Evolutionary conservation across 2,329 filamentous ascomycete genomes (phyloP).

Genomic region (Bipolaris zeicola): DNA sequence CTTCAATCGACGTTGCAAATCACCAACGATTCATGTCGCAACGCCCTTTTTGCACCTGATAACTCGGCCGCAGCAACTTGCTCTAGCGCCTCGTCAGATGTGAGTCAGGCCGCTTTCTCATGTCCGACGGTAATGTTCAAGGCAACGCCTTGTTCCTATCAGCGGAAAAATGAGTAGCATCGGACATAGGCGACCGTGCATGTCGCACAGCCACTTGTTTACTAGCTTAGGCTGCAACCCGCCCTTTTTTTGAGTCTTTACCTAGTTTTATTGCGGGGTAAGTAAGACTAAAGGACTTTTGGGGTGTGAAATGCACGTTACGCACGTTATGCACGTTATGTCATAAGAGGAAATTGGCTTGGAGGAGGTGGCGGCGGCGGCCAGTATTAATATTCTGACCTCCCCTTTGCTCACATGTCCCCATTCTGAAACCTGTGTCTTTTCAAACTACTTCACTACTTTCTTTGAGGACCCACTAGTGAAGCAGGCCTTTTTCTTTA

Average conservation of each 20-base stretch:
- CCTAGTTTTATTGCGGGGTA: not conserved
- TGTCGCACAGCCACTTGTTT: slow-evolving; percentile 1
- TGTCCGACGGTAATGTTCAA: not conserved
- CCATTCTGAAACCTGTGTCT: not conserved
- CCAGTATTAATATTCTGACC: not conserved
- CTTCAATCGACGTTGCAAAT: not conserved
- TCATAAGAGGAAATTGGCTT: too few species aligned
- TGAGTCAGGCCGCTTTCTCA: not conserved
- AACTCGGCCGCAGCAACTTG: too few species aligned
- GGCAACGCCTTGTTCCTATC: not conserved
- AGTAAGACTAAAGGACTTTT: not conserved
- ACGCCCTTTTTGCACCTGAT: not conserved
- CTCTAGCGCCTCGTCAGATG: not conserved
- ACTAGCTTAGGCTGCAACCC: slow-evolving; percentile 5
- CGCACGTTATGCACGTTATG: not conserved
- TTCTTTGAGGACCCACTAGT: not conserved
- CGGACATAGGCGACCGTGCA: not conserved
- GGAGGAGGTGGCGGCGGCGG: not conserved
- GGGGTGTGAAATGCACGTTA: not conserved
- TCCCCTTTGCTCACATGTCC: not conserved
- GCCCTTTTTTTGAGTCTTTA: slow-evolving; percentile 4
- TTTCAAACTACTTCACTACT: not conserved
- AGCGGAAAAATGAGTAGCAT: not conserved
- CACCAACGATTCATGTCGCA: too few species aligned
- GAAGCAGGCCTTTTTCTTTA: not conserved